phyloP scores from a whole-genome alignment of 2,329 filamentous ascomycete species.

The Aureobasidium sp. region DNA sequence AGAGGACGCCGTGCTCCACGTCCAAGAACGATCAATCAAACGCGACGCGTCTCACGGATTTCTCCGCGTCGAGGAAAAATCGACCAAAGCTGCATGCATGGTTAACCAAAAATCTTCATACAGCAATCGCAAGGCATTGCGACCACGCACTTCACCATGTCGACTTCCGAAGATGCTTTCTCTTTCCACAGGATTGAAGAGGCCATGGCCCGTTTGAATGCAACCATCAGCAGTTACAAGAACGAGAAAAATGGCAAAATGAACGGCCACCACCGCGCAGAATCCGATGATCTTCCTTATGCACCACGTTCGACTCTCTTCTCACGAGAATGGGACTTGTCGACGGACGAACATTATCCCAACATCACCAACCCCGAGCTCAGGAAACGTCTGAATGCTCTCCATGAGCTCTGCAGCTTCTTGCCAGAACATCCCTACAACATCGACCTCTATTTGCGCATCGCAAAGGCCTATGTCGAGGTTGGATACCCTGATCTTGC shows the following conservation, averaged over 20 bases:
- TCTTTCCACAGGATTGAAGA: constrained; percentile 11
- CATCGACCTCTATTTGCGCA: constrained; percentile 46
- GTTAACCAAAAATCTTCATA: neutral
- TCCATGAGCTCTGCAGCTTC: constrained; percentile 13
- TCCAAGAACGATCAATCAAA: neutral
- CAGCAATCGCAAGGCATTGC: neutral
- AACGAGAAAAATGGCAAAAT: constrained; percentile 10
- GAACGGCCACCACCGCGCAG: constrained; percentile 4
- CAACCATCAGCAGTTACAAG: constrained; percentile 20
- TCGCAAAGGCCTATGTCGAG: constrained; percentile 61
- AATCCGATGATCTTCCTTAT: constrained; percentile 9
- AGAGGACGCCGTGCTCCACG: neutral
- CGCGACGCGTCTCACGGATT: neutral
- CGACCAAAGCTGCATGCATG: constrained; percentile 3
- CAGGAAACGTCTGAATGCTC: constrained; percentile 6
- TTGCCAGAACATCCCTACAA: constrained; percentile 29
- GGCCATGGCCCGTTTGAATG: constrained; percentile 12
- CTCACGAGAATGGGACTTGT: neutral
- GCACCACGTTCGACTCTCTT: constrained; percentile 6
- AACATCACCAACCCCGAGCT: constrained; percentile 15
- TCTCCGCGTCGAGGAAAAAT: neutral
- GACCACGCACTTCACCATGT: neutral
- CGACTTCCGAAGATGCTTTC: constrained; percentile 1
- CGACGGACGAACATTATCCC: constrained; percentile 13
- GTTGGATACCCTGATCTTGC: constrained; percentile 86